phyloP scores from a whole-genome alignment of 2,329 filamentous ascomycete genomes.

The Arthroderma uncinatum region DNA sequence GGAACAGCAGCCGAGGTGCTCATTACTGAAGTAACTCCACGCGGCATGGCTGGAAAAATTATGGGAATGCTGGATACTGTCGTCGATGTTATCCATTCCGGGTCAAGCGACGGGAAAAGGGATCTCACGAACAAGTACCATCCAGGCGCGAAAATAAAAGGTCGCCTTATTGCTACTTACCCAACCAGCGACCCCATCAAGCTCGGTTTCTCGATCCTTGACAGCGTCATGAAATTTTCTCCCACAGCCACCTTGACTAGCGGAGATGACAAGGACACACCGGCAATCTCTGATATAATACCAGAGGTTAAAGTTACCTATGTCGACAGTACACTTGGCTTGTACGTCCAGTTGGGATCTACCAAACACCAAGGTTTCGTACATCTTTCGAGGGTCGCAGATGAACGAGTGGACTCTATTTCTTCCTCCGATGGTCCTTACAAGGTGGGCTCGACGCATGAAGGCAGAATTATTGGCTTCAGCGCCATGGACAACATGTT shows the following conservation, averaged over 20 bases:
- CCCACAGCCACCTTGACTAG: constrained; percentile 20
- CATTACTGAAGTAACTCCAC: constrained; percentile 60
- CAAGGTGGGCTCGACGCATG: constrained; percentile 66
- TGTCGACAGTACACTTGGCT: constrained; percentile 67
- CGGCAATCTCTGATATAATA: constrained; percentile 54
- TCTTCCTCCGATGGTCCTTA: constrained; percentile 66
- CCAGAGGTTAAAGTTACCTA: constrained; percentile 68
- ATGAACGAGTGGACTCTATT: constrained; percentile 76
- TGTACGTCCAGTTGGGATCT: constrained; percentile 64
- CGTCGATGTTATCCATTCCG: constrained; percentile 81
- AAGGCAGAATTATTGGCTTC: constrained; percentile 73
- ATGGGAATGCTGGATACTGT: constrained; percentile 87
- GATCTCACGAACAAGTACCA: constrained; percentile 71
- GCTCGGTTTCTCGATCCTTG: constrained; percentile 74
- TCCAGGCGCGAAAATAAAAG: constrained; percentile 71
- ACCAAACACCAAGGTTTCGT: constrained; percentile 65
- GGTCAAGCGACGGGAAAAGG: constrained; percentile 55
- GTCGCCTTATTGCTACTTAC: constrained; percentile 78
- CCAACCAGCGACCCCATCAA: constrained; percentile 68
- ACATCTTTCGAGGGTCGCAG: constrained; percentile 85
- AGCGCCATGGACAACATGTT: constrained; percentile 79
- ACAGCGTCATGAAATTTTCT: constrained; percentile 64
- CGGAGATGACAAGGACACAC: constrained; percentile 37
- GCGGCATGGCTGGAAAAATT: constrained; percentile 77
- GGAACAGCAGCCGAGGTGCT: constrained; percentile 83